Evolutionary conservation across 805 yeast genomes (phyloP).

Genomic region (Barnettozyma pratensis): DNA sequence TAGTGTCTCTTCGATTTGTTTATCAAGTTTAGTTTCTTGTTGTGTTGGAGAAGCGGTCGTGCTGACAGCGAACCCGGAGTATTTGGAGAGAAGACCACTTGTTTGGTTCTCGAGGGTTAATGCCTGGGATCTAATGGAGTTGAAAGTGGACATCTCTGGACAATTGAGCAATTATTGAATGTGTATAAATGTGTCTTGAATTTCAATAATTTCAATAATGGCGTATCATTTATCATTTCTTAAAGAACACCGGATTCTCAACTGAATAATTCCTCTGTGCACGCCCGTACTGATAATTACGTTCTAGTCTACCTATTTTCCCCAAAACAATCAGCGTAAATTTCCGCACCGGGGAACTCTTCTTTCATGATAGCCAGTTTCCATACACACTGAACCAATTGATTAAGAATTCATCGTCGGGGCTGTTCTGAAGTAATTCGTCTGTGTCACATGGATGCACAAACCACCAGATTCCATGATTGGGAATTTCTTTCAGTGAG

Average conservation of each 20-base stretch:
- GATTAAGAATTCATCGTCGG: conserved; percentile 18
- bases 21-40: conserved; percentile 42
- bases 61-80: conserved; percentile 49
- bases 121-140: conserved; percentile 64
- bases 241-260: too few species aligned
- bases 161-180: conserved; percentile 1
- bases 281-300: too few species aligned
- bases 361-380: neutral
- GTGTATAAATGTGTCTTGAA: neutral
- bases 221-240: too few species aligned
- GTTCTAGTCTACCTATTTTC: too few species aligned
- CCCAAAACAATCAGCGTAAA: conserved; percentile 8
- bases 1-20: conserved; percentile 47
- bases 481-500: conserved; percentile 8
- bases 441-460: conserved; percentile 39
- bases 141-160: conserved; percentile 41
- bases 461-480: conserved; percentile 19
- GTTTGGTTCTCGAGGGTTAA: conserved; percentile 69
- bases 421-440: conserved; percentile 23
- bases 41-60: conserved; percentile 42
- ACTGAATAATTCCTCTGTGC: too few species aligned
- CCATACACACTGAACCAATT: conserved; percentile 27
- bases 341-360: conserved; percentile 7
- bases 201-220: neutral
- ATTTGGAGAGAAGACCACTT: conserved; percentile 44